These are phyloP conservation scores for Tetrapisispora pingtungensis DNA, from an alignment of 805 yeast species.

Conservation along the genomic window DNA sequence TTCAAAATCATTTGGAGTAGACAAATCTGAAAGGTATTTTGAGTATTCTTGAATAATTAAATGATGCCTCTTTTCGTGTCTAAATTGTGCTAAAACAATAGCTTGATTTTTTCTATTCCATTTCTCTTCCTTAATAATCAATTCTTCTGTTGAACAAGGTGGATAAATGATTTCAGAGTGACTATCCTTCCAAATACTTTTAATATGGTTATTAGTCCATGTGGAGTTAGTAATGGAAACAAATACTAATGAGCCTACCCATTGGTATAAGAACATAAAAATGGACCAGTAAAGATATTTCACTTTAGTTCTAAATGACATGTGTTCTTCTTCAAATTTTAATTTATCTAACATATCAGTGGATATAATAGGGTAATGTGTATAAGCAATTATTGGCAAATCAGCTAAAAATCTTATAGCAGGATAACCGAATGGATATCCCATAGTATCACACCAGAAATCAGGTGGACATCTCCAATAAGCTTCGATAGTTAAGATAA, in stretches of 20 bases:
- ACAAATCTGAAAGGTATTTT: conserved; percentile 33
- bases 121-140: conserved; percentile 23
- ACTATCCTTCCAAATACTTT: conserved; percentile 48
- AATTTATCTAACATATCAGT: conserved; percentile 72
- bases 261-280: conserved; percentile 53
- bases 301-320: conserved; percentile 19
- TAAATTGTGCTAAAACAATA: conserved; percentile 69
- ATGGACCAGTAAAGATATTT: conserved; percentile 63
- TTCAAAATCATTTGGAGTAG: conserved; percentile 2
- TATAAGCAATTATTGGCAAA: conserved; percentile 75
- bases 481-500: conserved; percentile 61
- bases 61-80: conserved; percentile 88
- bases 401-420: conserved; percentile 42
- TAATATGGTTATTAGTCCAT: conserved; percentile 81
- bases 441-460: conserved; percentile 90
- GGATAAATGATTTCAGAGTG: conserved; percentile 58
- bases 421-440: conserved; percentile 81
- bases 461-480: conserved; percentile 65
- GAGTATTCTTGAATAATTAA: conserved; percentile 58
- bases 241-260: conserved; percentile 57
- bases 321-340: conserved; percentile 20
- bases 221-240: conserved; percentile 71
- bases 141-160: conserved; percentile 70
- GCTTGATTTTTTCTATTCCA: conserved; percentile 30
- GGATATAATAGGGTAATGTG: conserved; percentile 92